Conservation (phyloP, 495 filamentous ascomycete species). For the Staphylotrichum longicolle region DNA sequence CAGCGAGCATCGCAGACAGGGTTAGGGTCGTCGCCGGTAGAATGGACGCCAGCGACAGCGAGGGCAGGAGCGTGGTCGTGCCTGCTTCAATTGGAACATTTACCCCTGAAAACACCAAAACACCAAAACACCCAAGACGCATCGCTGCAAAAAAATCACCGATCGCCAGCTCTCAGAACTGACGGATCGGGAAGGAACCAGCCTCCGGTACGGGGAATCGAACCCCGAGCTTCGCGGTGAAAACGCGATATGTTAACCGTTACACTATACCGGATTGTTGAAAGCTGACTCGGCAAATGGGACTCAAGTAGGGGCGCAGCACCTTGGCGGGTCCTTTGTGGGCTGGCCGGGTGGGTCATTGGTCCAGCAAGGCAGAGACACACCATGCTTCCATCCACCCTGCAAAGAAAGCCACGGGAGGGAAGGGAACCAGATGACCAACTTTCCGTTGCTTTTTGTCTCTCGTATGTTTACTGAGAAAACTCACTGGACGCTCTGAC, state of each 20-base stretch:
- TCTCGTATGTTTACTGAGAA: too few species aligned
- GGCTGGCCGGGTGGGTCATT: not conserved
- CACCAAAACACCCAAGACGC: conserved; percentile 9
- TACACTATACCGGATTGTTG: conserved; percentile 47
- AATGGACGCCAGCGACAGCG: not conserved
- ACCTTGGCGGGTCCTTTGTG: not conserved
- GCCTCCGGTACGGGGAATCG: conserved; percentile 51
- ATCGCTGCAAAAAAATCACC: conserved; percentile 4
- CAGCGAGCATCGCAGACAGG: too few species aligned
- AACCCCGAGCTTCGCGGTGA: conserved; percentile 53
- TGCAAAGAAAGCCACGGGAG: too few species aligned
- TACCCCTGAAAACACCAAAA: conserved; percentile 11
- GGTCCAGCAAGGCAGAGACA: too few species aligned
- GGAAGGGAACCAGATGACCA: too few species aligned
- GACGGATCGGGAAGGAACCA: too few species aligned
- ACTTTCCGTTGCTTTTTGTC: too few species aligned
- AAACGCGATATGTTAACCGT: conserved; percentile 51
- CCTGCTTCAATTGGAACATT: not conserved
- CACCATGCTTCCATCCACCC: too few species aligned
- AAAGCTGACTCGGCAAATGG: not conserved
- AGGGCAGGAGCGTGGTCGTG: not conserved
- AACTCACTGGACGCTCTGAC: too few species aligned
- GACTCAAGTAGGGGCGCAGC: not conserved
- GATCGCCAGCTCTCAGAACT: too few species aligned
- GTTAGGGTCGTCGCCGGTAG: too few species aligned